phyloP scores from a whole-genome alignment of 2,329 filamentous ascomycete species.

The Calonectria hongkongensis region DNA sequence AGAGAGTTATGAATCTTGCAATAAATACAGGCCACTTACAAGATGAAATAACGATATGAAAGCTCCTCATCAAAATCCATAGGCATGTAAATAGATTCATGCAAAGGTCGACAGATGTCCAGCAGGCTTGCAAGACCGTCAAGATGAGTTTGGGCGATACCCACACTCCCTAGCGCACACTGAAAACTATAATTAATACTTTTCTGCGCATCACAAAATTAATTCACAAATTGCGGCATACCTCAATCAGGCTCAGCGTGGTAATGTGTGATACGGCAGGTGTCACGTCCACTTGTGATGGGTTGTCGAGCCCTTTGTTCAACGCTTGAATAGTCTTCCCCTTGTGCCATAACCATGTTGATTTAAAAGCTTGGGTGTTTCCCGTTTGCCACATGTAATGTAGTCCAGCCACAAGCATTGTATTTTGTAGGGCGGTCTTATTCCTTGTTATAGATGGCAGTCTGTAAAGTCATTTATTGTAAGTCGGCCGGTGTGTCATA shows the following conservation, averaged over 20 bases:
- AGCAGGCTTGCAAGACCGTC: not conserved
- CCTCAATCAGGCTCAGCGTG: not conserved
- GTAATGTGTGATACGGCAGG: not conserved
- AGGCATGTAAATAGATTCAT: not conserved
- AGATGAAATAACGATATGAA: not conserved
- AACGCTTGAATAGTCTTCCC: not conserved
- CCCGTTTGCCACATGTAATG: not conserved
- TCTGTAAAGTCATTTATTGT: not conserved
- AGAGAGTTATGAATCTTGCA: not conserved
- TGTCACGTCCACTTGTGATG: not conserved
- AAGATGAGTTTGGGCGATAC: not conserved
- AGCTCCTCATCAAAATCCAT: constrained; percentile 3
- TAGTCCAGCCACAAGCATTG: not conserved
- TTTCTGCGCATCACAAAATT: not conserved
- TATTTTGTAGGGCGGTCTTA: not conserved
- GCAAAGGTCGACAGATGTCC: not conserved
- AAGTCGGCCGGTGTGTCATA: not conserved
- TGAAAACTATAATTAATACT: not conserved
- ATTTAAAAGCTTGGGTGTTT: not conserved
- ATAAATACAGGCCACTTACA: not conserved
- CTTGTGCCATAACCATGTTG: not conserved
- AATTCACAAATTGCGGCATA: not conserved
- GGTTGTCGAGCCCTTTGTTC: not conserved
- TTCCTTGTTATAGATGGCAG: not conserved
- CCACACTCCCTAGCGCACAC: not conserved